phyloP scores from a whole-genome alignment of 257 asterid genomes.

The Agastache rugosa region DNA sequence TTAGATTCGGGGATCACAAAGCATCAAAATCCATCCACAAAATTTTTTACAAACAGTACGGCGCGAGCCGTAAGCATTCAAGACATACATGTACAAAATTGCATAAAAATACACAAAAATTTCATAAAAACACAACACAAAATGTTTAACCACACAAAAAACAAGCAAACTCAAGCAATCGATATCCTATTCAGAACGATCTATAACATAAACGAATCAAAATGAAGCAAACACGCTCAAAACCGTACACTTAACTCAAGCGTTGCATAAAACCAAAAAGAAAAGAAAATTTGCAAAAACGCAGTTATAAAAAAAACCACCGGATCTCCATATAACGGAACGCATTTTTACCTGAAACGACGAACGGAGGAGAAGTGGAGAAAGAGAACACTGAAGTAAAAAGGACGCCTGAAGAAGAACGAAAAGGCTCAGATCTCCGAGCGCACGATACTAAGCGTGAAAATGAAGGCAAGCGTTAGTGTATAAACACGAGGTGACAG shows the following conservation, averaged over 20 bases:
- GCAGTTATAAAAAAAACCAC: neutral
- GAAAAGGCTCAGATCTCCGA: constrained; percentile 54
- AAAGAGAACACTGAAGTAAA: neutral
- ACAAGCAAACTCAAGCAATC: constrained; percentile 8
- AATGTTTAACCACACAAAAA: neutral
- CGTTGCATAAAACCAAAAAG: neutral
- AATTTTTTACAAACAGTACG: neutral
- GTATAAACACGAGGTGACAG: constrained; percentile 18
- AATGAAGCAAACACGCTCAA: constrained; percentile 25
- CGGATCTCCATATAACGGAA: constrained; percentile 15
- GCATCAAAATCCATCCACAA: neutral
- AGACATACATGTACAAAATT: neutral
- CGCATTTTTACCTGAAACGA: constrained; percentile 37
- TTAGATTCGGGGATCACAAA: neutral
- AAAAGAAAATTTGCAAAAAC: neutral
- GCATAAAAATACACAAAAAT: neutral
- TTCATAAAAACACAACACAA: neutral
- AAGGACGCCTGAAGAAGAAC: constrained; percentile 35
- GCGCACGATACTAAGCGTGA: constrained; percentile 38
- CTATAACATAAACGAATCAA: constrained; percentile 15
- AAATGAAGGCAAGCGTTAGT: constrained; percentile 33
- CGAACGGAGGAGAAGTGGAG: constrained; percentile 26
- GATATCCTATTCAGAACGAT: constrained; percentile 12
- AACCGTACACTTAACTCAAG: neutral
- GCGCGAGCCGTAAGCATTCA: neutral